Evolutionary conservation across 192 early-diverging fungal species (phyloP), one percentile per base, ranked within the genome.

Genomic region (Coemansia sp.): DNA sequence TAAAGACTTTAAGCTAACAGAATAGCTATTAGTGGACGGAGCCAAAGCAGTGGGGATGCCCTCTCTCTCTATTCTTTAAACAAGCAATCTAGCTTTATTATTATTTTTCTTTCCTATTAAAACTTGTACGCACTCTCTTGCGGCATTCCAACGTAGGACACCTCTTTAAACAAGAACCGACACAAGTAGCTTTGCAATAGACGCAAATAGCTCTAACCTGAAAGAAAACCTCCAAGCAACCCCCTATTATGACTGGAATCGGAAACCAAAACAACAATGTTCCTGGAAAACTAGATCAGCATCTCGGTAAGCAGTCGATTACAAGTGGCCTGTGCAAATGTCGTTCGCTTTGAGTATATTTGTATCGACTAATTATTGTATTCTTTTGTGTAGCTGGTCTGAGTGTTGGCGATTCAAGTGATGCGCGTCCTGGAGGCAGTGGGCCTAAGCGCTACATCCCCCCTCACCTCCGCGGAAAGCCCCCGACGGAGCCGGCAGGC

Each of bases 201-300:
- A 57, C 52, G 64, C 40, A 73, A 51, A 36, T 33, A 62, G 31
- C 63, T 62, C 59, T 54, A 42, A 40, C n/a, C 24, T 47, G 40
- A 66, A 29, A 31, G 16, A 66, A 27, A 43, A 40, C 41, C 44
- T 40, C 54, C 44, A 63, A 31, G 46, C 41, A 65, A 36, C 42
- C 64, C 54, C 64, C 54, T 81, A 81, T 81, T 81, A 81, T 81
- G 79, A 70, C 74, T 76, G 70, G 74, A 60, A 84, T 57, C 77
- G 85, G 68, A 85, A 78, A 85, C 78, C 64, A 79, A 60, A 60
- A 13, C 47, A 87, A 82, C 78, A 87, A 89, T 82, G 87, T 87
- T 75, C 65, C 84, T 77, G 88, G 80, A 71, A 87, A 87, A 87
- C 87, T 91, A 85, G 87, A 90, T 85, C 89, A 90, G 86, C 88